Evolutionary conservation across 176 grass and related monocot species (phyloP), one percentile per base, ranked within the genome.

Genomic region (Eremochloa ophiuroides): DNA sequence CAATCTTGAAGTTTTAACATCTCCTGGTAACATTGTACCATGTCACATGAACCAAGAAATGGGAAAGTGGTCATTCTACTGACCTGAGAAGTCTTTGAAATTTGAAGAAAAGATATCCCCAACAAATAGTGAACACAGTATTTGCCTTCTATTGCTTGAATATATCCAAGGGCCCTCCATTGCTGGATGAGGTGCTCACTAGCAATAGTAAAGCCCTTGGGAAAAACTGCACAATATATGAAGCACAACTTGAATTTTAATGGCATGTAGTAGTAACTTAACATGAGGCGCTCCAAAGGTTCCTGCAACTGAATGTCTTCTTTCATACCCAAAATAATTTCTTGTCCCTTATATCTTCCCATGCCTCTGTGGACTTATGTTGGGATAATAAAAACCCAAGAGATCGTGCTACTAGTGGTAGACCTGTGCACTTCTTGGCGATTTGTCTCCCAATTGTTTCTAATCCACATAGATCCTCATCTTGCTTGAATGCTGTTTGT

Each of bases 131-230:
- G 22, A 1, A 87, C 56, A 26, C 80, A 89, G 0, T 62, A 39
- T 4, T 73, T 17, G 11, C 76, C 87, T 4, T 75, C 23, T 3
- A 3, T 39, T 10, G 13, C 8, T 41, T 69, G 14, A 41, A 82
- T 82, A 62, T 85, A 93, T 48, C 85, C 81, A 82, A 89, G 91
- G 20, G 87, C 91, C 17, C 14, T 78, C 87, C 87, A 93, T 63
- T 89, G 80, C 8, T 85, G 81, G 39, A 93, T 66, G 8, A 93
- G 12, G 26, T 39, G 80, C 12, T 90, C 84, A 22, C 29, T 66
- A 6, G 82, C 25, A 46, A 93, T 50, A 10, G 30, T 16, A 31
- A 66, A 87, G 6, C 75, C 78, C 68, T 93, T 89, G 0, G 87
- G 87, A 33, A 93, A 82, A 60, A 86, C 61, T 42, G 91, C 88